A percentile compares a stretch with the other conserved stretches of the same genome.
These are phyloP conservation scores for Malassezia equina DNA, from an alignment of 1,284 basidiomycete genomes.

Conservation along the genomic window DNA sequence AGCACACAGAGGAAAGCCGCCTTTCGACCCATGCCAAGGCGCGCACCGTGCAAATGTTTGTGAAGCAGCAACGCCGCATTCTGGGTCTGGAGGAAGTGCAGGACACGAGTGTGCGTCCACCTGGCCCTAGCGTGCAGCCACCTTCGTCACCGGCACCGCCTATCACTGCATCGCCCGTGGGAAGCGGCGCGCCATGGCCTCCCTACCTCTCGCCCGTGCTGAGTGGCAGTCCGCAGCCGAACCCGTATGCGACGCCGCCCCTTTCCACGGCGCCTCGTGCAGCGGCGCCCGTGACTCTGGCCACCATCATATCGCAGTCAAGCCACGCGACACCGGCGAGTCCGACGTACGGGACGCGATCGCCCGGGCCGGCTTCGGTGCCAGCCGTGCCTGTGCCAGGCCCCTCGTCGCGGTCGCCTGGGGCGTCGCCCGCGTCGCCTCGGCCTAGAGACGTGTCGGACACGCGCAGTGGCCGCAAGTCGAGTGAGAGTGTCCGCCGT, in stretches of 20 bases:
- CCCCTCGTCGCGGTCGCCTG: neutral
- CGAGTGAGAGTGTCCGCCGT: neutral
- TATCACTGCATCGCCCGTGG: neutral
- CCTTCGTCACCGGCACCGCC: neutral
- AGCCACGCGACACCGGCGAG: neutral
- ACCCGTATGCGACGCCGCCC: neutral
- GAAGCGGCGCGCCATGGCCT: neutral
- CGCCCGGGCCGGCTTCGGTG: neutral
- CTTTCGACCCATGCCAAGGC: constrained; percentile 1
- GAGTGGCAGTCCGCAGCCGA: neutral
- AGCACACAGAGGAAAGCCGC: constrained; percentile 75
- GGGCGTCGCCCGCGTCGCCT: neutral
- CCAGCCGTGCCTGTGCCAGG: neutral
- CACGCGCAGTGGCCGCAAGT: neutral
- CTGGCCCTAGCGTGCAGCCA: neutral
- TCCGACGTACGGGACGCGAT: neutral
- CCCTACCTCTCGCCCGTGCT: neutral
- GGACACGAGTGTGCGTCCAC: neutral
- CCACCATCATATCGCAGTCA: neutral
- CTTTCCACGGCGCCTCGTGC: neutral
- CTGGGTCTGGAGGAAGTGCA: constrained; percentile 20
- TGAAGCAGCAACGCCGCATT: constrained; percentile 8
- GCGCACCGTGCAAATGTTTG: constrained; percentile 1
- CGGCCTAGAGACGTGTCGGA: neutral
- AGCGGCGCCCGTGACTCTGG: neutral